Conservation (phyloP, 805 yeast genomes). For the Candida orba region DNA sequence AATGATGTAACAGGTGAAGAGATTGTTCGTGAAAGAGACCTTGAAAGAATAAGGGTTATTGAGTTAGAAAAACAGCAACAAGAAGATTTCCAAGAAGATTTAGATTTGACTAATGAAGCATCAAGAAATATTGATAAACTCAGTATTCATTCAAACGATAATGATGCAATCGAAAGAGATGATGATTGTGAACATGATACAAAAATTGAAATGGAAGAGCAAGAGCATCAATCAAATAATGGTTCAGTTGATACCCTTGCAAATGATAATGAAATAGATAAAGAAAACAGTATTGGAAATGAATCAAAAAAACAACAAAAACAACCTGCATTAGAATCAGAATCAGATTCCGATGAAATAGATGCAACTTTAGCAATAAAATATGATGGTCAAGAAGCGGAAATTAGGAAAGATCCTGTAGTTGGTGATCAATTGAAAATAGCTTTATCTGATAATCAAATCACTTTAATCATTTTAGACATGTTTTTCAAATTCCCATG, state of each 20-base stretch:
- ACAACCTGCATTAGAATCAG: conserved; percentile 18
- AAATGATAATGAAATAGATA: conserved; percentile 3
- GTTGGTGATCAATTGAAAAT: conserved; percentile 87
- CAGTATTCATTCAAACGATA: conserved; percentile 10
- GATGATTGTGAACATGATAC: not conserved
- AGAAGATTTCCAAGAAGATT: conserved; percentile 24
- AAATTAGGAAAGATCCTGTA: conserved; percentile 52
- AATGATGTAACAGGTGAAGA: conserved; percentile 71
- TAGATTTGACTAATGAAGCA: conserved; percentile 26
- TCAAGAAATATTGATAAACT: conserved; percentile 20
- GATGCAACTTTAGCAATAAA: conserved; percentile 23
- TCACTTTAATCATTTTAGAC: conserved; percentile 58
- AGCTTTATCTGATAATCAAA: conserved; percentile 65
- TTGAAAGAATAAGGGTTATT: conserved; percentile 48
- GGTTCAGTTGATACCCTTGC: not conserved
- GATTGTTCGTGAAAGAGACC: conserved; percentile 62
- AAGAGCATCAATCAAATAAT: conserved; percentile 8
- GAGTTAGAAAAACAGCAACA: conserved; percentile 25
- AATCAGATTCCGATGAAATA: conserved; percentile 20
- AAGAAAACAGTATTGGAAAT: conserved; percentile 6
- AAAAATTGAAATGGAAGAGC: conserved; percentile 16
- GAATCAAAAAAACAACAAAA: not conserved
- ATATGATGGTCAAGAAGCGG: conserved; percentile 32
- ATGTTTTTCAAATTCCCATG: conserved; percentile 86
- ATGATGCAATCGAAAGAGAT: conserved; percentile 6